phyloP scores from a whole-genome alignment of 2,329 filamentous ascomycete species.

The Bipolaris bicolor region DNA sequence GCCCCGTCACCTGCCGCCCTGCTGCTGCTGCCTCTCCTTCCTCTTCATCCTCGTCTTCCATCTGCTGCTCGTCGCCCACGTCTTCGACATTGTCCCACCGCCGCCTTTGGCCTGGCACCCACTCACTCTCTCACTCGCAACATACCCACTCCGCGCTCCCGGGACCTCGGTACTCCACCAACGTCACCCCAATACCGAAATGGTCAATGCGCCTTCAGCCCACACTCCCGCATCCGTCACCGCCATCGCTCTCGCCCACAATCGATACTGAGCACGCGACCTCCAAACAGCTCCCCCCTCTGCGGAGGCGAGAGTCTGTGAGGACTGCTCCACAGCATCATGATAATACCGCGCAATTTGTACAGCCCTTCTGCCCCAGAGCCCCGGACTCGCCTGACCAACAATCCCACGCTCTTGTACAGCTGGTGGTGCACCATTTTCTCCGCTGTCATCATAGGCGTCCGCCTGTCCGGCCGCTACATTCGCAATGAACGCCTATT shows the following conservation, averaged over 20 bases:
- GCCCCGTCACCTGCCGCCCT: constrained; percentile 12
- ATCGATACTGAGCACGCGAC: constrained; percentile 37
- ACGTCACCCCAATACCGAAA: constrained; percentile 37
- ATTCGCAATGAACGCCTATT: constrained; percentile 86
- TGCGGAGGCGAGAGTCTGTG: constrained; percentile 49
- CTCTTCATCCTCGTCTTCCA: constrained; percentile 11
- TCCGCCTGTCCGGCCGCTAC: constrained; percentile 83
- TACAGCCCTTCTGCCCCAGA: constrained; percentile 59
- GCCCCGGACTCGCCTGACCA: constrained; percentile 57
- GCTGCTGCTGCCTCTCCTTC: constrained; percentile 7
- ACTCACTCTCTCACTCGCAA: neutral
- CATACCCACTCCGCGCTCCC: constrained; percentile 30
- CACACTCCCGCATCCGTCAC: constrained; percentile 25
- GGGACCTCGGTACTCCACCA: constrained; percentile 37
- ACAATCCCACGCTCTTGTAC: constrained; percentile 92
- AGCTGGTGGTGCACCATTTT: constrained; percentile 91
- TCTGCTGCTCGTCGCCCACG: neutral
- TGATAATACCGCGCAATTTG: constrained; percentile 48
- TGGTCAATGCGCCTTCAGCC: constrained; percentile 43
- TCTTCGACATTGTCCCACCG: neutral
- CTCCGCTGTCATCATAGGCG: constrained; percentile 80
- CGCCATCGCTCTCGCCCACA: constrained; percentile 26
- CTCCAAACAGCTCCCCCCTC: constrained; percentile 48
- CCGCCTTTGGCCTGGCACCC: constrained; percentile 8
- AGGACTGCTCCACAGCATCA: constrained; percentile 33